Evolutionary conservation across 345 rosid genomes (phyloP), one percentile per base, ranked within the genome.

Genomic region (Populus deltoides): DNA sequence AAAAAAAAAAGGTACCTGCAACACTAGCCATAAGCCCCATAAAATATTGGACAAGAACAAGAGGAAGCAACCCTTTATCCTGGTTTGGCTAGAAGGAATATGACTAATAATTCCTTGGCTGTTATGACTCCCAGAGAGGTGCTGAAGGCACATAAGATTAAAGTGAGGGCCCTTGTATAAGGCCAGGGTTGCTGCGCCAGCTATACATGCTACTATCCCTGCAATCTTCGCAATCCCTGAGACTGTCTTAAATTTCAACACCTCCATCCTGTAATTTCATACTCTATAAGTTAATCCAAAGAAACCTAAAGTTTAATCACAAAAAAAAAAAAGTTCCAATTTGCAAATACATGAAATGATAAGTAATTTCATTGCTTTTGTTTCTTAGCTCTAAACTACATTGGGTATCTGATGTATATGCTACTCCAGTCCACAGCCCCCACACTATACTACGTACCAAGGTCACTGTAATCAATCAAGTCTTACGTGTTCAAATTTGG

Each of bases 41-140:
- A 74, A 82, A 33, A 75, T 75, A 81, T 91, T 91, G 83, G 98
- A 88, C 59, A 77, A 53, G 81, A 96, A 78, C 98, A 93, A 91
- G 81, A 96, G 89, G 81, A 92, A 86, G 89, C 90, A 86, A 27
- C 99, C 99, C 79, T 87, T 96, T 53, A 93, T 83, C 99, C 99
- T 93, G 1, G 88, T 84, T 47, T 82, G 80, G 27, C 84, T 81
- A 2, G 90, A 86, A 63, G 92, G 79, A 70, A 77, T 81, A 68
- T 82, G 88, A 31, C 35, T 70, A 1, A 76, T 72, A 31, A 59
- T 66, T 15, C 57, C 74, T 25, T 81, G 85, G 80, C 1, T 75
- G 71, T 68, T 74, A 53, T 74, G 80, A 69, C 47, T 74, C 27
- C 83, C 81, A 62, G 77, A 77, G 47, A 84, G 74, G 68, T 84